Evolutionary conservation across 768 basidiomycete genomes (phyloP).

Genomic region (Tulasnella sp.): DNA sequence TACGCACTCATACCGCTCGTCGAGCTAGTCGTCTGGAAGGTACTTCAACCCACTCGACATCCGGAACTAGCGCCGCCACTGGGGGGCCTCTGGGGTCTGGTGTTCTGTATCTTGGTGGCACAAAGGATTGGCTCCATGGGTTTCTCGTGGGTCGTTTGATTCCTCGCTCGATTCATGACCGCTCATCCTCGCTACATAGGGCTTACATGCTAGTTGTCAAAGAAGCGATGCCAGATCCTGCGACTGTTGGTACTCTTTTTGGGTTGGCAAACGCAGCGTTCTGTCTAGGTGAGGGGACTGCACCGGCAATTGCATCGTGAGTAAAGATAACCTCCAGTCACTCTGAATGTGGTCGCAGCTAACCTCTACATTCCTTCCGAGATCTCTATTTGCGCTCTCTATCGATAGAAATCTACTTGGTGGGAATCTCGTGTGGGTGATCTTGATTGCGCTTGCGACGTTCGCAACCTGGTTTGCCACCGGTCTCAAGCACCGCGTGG

Average conservation of each 20-base stretch:
- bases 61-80: neutral
- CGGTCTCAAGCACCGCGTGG: neutral
- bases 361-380: constrained; percentile 28
- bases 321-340: constrained; percentile 5
- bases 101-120: constrained; percentile 39
- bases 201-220: constrained; percentile 56
- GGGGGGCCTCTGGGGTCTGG: constrained; percentile 38
- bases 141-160: constrained; percentile 42
- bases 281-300: constrained; percentile 47
- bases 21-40: neutral
- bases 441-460: constrained; percentile 27
- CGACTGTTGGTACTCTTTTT: constrained; percentile 52
- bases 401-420: constrained; percentile 42
- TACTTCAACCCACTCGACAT: neutral
- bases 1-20: neutral
- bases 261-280: constrained; percentile 44
- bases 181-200: constrained; percentile 31
- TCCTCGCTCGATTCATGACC: no score
- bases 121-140: constrained; percentile 42
- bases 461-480: neutral
- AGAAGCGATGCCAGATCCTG: constrained; percentile 44
- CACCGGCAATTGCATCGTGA: constrained; percentile 54
- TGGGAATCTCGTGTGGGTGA: constrained; percentile 48
- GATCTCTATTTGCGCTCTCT: constrained; percentile 54
- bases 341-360: neutral